Conservation (phyloP, 2,329 filamentous ascomycete species). For the Aspergillus hiratsukae region DNA sequence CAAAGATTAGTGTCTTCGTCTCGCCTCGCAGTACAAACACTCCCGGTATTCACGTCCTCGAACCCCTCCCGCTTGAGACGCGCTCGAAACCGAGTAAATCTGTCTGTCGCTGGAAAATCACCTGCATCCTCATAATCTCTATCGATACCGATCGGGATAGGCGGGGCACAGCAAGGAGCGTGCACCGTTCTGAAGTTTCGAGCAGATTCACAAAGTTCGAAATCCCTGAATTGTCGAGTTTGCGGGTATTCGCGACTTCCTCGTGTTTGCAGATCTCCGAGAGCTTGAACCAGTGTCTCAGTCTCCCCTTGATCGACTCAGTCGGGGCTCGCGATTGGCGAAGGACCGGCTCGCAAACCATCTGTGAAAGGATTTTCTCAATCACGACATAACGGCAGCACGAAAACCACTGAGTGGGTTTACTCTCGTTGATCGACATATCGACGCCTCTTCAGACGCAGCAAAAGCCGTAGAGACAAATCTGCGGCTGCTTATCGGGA, state of each 20-base stretch:
- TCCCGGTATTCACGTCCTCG: background rate
- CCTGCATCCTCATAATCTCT: background rate
- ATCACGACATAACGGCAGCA: background rate
- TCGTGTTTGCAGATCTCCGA: constrained; percentile 10
- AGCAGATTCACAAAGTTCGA: background rate
- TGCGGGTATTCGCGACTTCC: background rate
- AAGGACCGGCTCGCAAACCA: background rate
- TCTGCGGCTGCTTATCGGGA: constrained; percentile 10
- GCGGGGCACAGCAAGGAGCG: background rate
- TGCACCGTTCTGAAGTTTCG: background rate
- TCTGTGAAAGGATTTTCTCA: background rate
- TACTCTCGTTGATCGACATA: background rate
- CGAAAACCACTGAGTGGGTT: background rate
- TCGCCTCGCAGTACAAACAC: background rate
- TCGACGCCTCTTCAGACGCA: background rate
- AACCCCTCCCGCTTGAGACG: background rate
- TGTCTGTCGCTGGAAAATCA: background rate
- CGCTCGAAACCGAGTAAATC: background rate
- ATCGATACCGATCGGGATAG: background rate
- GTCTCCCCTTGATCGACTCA: constrained; percentile 1
- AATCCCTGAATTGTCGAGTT: background rate
- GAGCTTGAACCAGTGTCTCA: constrained; percentile 10
- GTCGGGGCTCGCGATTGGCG: background rate
- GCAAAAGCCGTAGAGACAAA: constrained; percentile 12
- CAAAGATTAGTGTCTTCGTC: background rate